Evolutionary conservation across 768 basidiomycete species (phyloP).

Genomic region (Tylopilus subfusipes): DNA sequence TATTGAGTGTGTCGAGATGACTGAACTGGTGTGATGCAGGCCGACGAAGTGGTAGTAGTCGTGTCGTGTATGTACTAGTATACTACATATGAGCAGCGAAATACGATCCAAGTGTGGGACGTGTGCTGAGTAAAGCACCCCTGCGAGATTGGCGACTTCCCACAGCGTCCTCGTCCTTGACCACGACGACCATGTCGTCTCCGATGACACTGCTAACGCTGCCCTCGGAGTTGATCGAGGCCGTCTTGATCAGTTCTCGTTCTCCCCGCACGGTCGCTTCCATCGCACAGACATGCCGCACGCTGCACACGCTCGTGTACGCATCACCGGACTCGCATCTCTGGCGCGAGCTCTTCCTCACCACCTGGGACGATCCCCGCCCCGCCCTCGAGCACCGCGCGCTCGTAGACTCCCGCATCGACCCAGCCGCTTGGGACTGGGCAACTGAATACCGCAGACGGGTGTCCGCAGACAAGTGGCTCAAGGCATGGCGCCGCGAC

Average conservation of each 20-base stretch:
- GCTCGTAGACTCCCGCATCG: constrained; percentile 23
- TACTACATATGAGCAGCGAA: no score
- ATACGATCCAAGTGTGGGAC: no score
- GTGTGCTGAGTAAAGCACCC: no score
- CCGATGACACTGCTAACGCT: constrained; percentile 15
- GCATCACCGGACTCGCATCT: constrained; percentile 34
- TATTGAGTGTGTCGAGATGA: neutral
- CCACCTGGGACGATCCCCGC: constrained; percentile 49
- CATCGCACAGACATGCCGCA: constrained; percentile 35
- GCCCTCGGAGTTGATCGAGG: constrained; percentile 42
- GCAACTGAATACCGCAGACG: constrained; percentile 24
- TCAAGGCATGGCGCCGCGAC: constrained; percentile 24
- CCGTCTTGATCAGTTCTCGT: constrained; percentile 29
- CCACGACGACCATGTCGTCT: neutral
- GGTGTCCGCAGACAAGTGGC: constrained; percentile 17
- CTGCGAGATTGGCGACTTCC: neutral
- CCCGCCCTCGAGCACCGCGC: constrained; percentile 27
- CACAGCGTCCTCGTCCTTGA: neutral
- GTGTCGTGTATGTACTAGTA: neutral
- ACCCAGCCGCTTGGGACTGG: constrained; percentile 21
- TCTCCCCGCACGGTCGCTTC: constrained; percentile 35
- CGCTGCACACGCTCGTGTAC: constrained; percentile 37
- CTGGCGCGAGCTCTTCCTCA: constrained; percentile 49
- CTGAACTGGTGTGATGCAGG: neutral
- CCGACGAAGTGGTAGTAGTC: neutral